Conservation (phyloP, 164 flowering plant species). For the Tetrastigma voinierianum region DNA sequence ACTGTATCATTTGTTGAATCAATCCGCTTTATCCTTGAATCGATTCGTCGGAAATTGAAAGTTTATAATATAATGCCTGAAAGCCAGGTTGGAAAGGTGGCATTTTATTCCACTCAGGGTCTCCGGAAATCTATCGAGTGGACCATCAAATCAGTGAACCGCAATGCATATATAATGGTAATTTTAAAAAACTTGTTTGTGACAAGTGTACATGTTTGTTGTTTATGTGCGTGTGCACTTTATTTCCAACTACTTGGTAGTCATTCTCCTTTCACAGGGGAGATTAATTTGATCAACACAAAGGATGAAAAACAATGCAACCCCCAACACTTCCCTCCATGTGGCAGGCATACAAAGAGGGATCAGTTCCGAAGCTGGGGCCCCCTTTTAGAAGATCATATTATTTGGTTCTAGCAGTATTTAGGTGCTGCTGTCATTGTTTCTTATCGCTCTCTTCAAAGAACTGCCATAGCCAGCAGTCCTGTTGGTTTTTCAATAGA, state of each 20-base stretch:
- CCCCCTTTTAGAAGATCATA: background rate
- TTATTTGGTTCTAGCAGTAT: background rate
- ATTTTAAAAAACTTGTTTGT: background rate
- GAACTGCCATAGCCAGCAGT: background rate
- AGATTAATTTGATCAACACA: background rate
- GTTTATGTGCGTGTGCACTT: background rate
- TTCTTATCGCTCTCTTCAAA: background rate
- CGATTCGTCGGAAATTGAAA: constrained; percentile 79
- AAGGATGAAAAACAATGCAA: background rate
- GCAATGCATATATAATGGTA: constrained; percentile 96
- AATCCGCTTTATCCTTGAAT: constrained; percentile 72
- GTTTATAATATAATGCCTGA: constrained; percentile 42
- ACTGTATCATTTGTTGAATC: constrained; percentile 77
- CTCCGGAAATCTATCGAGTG: constrained; percentile 64
- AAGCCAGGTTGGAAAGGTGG: constrained; percentile 50
- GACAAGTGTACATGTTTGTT: background rate
- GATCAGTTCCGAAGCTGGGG: background rate
- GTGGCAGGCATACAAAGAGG: background rate
- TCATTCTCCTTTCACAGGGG: background rate
- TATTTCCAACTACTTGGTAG: background rate
- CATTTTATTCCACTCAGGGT: constrained; percentile 46
- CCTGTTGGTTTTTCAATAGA: too few species aligned
- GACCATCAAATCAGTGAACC: constrained; percentile 80
- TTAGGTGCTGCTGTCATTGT: background rate
- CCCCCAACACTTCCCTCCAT: background rate